A percentile compares a stretch with the other conserved stretches of the same genome.
phyloP scores from a whole-genome alignment of 2,329 filamentous ascomycete genomes.

The Penicillium sp. region DNA sequence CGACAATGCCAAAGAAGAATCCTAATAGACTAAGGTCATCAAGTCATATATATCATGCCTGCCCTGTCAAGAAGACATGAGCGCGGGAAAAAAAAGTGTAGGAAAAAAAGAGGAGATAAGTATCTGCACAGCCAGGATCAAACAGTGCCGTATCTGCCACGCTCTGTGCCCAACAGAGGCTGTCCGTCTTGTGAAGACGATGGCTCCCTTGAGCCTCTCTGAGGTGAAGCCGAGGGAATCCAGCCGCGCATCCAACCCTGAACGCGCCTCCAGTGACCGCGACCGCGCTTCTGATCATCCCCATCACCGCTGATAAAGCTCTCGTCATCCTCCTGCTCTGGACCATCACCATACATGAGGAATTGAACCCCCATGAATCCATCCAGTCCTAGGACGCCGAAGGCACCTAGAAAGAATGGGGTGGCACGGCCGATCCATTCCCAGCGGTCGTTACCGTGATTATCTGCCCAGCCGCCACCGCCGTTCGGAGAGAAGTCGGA shows the following conservation, averaged over 20 bases:
- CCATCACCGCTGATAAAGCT: constrained; percentile 26
- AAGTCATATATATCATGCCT: constrained; percentile 8
- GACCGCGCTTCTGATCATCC: constrained; percentile 44
- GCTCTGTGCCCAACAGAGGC: constrained; percentile 30
- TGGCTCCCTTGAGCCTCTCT: constrained; percentile 20
- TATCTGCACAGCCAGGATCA: constrained; percentile 17
- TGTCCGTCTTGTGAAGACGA: constrained; percentile 28
- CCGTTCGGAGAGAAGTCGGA: constrained; percentile 56
- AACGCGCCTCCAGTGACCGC: constrained; percentile 55
- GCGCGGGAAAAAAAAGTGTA: background rate
- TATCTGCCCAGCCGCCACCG: constrained; percentile 59
- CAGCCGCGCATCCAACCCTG: constrained; percentile 67
- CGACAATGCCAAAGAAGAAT: background rate
- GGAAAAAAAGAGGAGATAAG: background rate
- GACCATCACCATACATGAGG: constrained; percentile 55
- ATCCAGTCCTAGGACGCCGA: constrained; percentile 63
- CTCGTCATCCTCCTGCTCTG: constrained; percentile 16
- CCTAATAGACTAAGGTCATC: background rate
- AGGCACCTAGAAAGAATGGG: constrained; percentile 66
- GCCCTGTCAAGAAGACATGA: background rate
- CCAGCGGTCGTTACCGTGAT: constrained; percentile 52
- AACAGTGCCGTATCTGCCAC: constrained; percentile 37
- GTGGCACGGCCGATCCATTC: constrained; percentile 59
- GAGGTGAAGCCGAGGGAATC: constrained; percentile 54
- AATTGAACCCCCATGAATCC: constrained; percentile 64